Evolutionary conservation across 2,329 filamentous ascomycete species (phyloP).

Genomic region (Microthyrium microscopicum): DNA sequence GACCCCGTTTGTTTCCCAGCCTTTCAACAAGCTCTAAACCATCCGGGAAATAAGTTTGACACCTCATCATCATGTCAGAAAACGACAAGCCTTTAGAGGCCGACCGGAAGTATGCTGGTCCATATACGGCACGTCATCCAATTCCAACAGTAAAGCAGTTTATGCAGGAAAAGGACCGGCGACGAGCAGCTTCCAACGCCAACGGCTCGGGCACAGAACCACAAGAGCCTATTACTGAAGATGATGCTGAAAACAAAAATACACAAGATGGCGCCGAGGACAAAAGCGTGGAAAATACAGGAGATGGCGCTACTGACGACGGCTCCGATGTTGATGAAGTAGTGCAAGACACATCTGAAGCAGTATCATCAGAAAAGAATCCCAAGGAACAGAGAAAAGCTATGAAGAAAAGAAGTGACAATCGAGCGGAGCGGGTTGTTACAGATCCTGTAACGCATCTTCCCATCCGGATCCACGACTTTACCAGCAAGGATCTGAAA

Average conservation of each 20-base stretch:
- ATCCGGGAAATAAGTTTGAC: too few species aligned
- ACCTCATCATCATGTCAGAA: too few species aligned
- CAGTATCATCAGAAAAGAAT: conserved; percentile 18
- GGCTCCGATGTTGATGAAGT: conserved; percentile 14
- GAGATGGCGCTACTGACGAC: conserved; percentile 4
- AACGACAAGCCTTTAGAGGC: too few species aligned
- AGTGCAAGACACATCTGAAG: conserved; percentile 29
- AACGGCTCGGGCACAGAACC: background rate
- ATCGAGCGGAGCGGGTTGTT: conserved; percentile 39
- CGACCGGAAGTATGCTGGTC: conserved; percentile 22
- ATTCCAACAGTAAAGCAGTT: conserved; percentile 31
- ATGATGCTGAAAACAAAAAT: conserved; percentile 1
- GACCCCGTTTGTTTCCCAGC: too few species aligned
- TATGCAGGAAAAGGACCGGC: conserved; percentile 27
- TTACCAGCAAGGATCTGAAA: conserved; percentile 45
- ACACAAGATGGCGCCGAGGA: conserved; percentile 18
- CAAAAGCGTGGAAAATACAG: conserved; percentile 10
- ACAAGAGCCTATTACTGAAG: background rate
- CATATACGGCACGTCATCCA: conserved; percentile 26
- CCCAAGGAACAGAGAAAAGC: conserved; percentile 31
- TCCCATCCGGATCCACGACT: conserved; percentile 51
- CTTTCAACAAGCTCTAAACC: too few species aligned
- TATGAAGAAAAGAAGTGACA: conserved; percentile 31
- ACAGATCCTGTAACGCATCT: conserved; percentile 60
- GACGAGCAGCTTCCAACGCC: too few species aligned